Evolutionary conservation across 768 basidiomycete genomes (phyloP).

Genomic region (Candolleomyces eurysporus): DNA sequence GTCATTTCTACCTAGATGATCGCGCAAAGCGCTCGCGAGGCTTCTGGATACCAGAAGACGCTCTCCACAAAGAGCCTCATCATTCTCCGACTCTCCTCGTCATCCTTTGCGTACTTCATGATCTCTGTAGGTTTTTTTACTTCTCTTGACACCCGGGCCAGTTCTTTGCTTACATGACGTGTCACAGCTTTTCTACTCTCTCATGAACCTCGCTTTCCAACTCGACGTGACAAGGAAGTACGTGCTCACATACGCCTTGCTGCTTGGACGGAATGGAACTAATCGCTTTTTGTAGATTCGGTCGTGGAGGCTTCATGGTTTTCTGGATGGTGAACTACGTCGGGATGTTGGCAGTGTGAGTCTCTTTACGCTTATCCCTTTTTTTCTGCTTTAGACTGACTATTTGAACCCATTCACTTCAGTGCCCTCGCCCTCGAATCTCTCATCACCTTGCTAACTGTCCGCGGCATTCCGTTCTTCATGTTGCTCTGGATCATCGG

Average conservation of each 20-base stretch:
- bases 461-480: constrained; percentile 55
- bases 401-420: background rate
- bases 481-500: constrained; percentile 65
- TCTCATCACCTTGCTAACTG: constrained; percentile 53
- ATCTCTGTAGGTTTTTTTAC: constrained; percentile 29
- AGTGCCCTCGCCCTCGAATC: constrained; percentile 65
- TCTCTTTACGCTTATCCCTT: background rate
- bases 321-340: constrained; percentile 73
- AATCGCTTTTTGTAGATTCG: constrained; percentile 34
- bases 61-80: constrained; percentile 34
- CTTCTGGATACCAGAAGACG: constrained; percentile 30
- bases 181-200: constrained; percentile 55
- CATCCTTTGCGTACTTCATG: constrained; percentile 33
- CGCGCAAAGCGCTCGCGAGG: constrained; percentile 33
- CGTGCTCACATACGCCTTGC: background rate
- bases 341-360: constrained; percentile 58
- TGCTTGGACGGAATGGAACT: background rate
- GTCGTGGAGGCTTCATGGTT: constrained; percentile 52
- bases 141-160: background rate
- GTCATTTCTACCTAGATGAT: constrained; percentile 24
- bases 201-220: constrained; percentile 61
- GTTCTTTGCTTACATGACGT: background rate
- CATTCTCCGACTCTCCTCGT: constrained; percentile 30
- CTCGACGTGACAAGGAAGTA: constrained; percentile 53
- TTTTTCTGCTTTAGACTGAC: too few species aligned